Evolutionary conservation across 1,284 basidiomycete species (phyloP).

Genomic region (Gomphus bonarii): DNA sequence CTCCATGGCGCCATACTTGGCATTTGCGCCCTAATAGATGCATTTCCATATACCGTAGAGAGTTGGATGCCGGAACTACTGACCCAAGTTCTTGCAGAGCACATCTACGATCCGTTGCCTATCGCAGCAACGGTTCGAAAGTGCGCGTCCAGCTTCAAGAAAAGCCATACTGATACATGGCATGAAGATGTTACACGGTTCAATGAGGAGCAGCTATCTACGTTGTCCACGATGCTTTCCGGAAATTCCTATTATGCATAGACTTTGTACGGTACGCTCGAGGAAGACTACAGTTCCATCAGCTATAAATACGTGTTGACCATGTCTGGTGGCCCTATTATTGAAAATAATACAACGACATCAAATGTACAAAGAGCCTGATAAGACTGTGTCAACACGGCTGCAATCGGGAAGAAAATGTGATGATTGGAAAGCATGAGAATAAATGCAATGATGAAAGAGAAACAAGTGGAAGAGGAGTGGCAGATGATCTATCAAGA

Average conservation of each 20-base stretch:
- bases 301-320: background rate
- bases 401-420: background rate
- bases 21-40: slow-evolving; percentile 68
- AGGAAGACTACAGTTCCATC: background rate
- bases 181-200: slow-evolving; percentile 73
- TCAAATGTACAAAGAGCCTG: background rate
- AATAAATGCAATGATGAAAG: background rate
- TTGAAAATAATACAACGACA: background rate
- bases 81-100: slow-evolving; percentile 63
- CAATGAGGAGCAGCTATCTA: slow-evolving; percentile 59
- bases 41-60: slow-evolving; percentile 79
- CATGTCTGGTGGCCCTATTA: background rate
- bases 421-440: background rate
- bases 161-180: slow-evolving; percentile 72
- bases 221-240: slow-evolving; percentile 60
- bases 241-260: slow-evolving; percentile 65
- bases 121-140: slow-evolving; percentile 65
- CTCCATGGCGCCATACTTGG: slow-evolving; percentile 75
- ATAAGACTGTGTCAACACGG: background rate
- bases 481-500: too few relatives aligned
- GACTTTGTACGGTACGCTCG: background rate
- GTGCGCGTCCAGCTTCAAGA: slow-evolving; percentile 66
- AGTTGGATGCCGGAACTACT: slow-evolving; percentile 75
- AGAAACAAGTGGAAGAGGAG: background rate
- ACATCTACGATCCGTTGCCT: slow-evolving; percentile 74